A percentile compares a stretch with the other conserved stretches of the same genome.
Evolutionary conservation across 331 rosid species (phyloP).

Genomic region (Rhamnella rubrinervis): DNA sequence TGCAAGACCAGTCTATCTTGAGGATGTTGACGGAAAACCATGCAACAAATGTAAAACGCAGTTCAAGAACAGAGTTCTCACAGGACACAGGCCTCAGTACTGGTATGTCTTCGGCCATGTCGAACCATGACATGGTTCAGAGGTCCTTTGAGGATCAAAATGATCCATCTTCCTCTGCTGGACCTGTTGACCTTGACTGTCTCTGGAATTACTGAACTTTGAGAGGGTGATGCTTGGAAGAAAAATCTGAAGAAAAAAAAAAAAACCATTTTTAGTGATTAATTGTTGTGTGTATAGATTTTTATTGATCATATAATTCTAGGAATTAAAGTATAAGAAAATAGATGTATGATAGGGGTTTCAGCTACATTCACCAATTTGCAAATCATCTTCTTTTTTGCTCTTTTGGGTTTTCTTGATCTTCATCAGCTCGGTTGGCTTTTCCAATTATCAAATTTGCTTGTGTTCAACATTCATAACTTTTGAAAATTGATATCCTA

Average conservation of each 20-base stretch:
- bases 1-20: constrained; percentile 43
- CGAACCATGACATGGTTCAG: constrained; percentile 37
- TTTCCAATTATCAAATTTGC: background rate
- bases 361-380: background rate
- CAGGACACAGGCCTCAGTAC: constrained; percentile 32
- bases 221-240: constrained; percentile 7
- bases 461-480: background rate
- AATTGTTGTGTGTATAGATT: constrained; percentile 19
- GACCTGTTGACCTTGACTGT: constrained; percentile 38
- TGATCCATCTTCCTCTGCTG: constrained; percentile 44
- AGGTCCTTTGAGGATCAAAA: constrained; percentile 36
- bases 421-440: background rate
- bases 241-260: background rate
- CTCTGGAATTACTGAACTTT: constrained; percentile 51
- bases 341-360: constrained; percentile 14
- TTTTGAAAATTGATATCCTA: background rate
- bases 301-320: background rate
- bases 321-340: background rate
- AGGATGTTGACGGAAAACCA: constrained; percentile 45
- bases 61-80: constrained; percentile 25
- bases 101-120: constrained; percentile 36
- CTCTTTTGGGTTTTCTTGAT: background rate
- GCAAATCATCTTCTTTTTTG: background rate
- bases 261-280: background rate
- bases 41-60: constrained; percentile 19